phyloP scores from a whole-genome alignment of 2,329 filamentous ascomycete genomes.

The Geosmithia morbida region DNA sequence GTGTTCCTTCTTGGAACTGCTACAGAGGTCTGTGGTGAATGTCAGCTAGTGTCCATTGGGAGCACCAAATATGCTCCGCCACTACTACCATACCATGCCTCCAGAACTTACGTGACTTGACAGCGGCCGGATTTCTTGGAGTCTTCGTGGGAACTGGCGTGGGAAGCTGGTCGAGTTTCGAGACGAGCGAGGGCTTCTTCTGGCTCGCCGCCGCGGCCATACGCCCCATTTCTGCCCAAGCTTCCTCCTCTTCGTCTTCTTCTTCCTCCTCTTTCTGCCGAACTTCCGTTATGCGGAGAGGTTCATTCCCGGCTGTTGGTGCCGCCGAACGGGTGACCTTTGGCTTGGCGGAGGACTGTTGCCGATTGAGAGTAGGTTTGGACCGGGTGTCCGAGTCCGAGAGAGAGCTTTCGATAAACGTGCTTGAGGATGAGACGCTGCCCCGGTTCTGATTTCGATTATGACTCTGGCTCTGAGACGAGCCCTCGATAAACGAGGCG shows the following conservation, averaged over 20 bases:
- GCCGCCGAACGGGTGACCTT: not conserved
- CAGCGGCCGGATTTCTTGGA: not conserved
- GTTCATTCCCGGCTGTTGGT: not conserved
- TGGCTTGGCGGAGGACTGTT: not conserved
- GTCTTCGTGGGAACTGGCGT: not conserved
- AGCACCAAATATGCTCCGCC: not conserved
- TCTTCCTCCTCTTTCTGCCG: conserved; percentile 1
- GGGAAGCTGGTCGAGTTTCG: conserved; percentile 20
- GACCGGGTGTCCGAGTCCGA: not conserved
- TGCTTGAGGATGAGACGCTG: not conserved
- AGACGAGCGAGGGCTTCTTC: conserved; percentile 28
- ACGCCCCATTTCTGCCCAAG: conserved; percentile 22
- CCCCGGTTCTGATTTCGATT: not conserved
- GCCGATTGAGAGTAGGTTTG: not conserved
- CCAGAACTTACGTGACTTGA: not conserved
- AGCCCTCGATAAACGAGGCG: conserved; percentile 7
- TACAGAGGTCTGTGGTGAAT: not conserved
- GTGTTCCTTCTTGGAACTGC: not conserved
- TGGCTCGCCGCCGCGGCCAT: conserved; percentile 26
- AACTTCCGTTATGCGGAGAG: not conserved
- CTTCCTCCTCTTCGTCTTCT: too few relatives aligned
- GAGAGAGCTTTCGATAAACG: not conserved
- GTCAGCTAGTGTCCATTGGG: not conserved
- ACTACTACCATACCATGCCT: not conserved
- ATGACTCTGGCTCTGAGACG: conserved; percentile 11